A percentile compares a stretch with the other conserved stretches of the same genome.
Evolutionary conservation across 306 rosid species (phyloP).

Genomic region (Mimosa bimucronata): DNA sequence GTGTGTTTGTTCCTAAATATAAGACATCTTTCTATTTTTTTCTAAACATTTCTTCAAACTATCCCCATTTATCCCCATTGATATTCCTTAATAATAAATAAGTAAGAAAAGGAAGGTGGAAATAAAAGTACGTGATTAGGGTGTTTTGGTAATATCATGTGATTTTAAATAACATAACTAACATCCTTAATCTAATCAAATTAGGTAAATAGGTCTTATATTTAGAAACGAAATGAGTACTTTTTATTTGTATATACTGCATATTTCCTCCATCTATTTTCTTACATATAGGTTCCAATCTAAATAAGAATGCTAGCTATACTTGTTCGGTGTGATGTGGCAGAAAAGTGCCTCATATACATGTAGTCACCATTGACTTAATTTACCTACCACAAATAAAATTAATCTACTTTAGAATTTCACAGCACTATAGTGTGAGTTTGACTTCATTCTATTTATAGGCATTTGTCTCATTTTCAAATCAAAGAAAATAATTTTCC

Average conservation of each 20-base stretch:
- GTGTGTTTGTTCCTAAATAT: too few species aligned
- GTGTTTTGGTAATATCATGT: too few species aligned
- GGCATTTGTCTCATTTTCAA: constrained; percentile 2
- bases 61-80: too few species aligned
- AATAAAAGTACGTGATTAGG: too few species aligned
- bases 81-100: too few species aligned
- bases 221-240: too few species aligned
- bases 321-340: neutral
- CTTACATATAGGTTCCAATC: neutral
- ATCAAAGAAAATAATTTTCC: neutral
- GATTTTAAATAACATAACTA: too few species aligned
- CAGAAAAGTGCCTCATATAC: neutral
- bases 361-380: neutral
- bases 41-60: too few species aligned
- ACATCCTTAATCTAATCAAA: too few species aligned
- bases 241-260: neutral
- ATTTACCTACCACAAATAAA: neutral
- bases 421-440: neutral
- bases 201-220: too few species aligned
- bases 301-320: neutral
- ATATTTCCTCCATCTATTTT: neutral
- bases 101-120: too few species aligned
- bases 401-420: neutral
- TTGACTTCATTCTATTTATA: neutral
- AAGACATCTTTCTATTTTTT: too few species aligned